A percentile compares a stretch with the other conserved stretches of the same genome.
Conservation (phyloP, 2,329 filamentous ascomycete species). For the Nemania abortiva region DNA sequence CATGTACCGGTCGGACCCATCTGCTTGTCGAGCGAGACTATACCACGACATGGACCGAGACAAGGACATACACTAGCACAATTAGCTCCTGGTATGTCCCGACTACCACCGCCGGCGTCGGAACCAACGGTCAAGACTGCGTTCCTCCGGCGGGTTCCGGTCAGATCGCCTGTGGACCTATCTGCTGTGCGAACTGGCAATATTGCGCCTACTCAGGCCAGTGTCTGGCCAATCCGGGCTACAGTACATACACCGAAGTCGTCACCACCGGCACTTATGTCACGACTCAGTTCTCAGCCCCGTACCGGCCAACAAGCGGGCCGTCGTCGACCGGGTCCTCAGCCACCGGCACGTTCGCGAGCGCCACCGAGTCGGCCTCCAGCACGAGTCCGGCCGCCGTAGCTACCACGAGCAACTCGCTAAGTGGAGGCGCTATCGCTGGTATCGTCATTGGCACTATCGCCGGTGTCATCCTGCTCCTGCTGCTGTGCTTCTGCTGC, state of each 20-base stretch:
- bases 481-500: constrained; percentile 81
- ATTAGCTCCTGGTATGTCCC: constrained; percentile 63
- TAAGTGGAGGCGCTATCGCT: constrained; percentile 81
- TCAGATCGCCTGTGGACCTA: constrained; percentile 73
- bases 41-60: constrained; percentile 72
- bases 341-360: constrained; percentile 64
- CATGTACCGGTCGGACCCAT: constrained; percentile 55
- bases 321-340: constrained; percentile 62
- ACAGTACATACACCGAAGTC: constrained; percentile 57
- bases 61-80: constrained; percentile 70
- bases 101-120: constrained; percentile 55
- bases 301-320: constrained; percentile 65
- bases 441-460: constrained; percentile 83
- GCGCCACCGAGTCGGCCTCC: constrained; percentile 62
- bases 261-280: constrained; percentile 60
- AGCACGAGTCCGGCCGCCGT: constrained; percentile 59
- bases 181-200: constrained; percentile 78
- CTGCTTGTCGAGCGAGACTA: constrained; percentile 52
- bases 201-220: constrained; percentile 72
- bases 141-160: constrained; percentile 61
- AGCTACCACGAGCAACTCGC: constrained; percentile 57
- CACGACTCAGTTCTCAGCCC: constrained; percentile 67
- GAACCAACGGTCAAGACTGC: constrained; percentile 59
- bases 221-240: constrained; percentile 67
- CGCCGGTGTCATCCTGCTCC: constrained; percentile 73